These are phyloP conservation scores for Penicillium odoratum DNA, from an alignment of 495 filamentous ascomycete species.

Conservation along the genomic window DNA sequence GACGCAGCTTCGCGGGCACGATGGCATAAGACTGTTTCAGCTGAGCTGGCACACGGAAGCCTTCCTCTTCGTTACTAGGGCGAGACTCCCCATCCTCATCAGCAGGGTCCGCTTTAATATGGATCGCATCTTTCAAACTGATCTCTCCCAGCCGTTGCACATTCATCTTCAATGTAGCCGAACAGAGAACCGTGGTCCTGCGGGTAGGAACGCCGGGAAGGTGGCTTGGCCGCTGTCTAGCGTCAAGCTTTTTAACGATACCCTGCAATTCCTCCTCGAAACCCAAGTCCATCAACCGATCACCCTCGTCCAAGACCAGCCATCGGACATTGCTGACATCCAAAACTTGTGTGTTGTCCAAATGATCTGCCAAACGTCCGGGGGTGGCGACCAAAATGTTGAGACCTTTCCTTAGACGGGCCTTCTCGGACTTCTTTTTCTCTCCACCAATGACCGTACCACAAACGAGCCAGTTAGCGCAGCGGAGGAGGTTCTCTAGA, in stretches of 20 bases:
- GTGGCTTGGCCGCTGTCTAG: slow-evolving; percentile 42
- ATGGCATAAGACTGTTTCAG: slow-evolving; percentile 87
- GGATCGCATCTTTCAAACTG: slow-evolving; percentile 87
- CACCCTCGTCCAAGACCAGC: slow-evolving; percentile 93
- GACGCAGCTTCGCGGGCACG: slow-evolving; percentile 81
- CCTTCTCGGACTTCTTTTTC: slow-evolving; percentile 97
- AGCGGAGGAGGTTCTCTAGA: slow-evolving; percentile 76
- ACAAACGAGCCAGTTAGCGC: slow-evolving; percentile 84
- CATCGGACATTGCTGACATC: slow-evolving; percentile 88
- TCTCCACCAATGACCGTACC: slow-evolving; percentile 94
- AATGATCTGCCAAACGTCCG: slow-evolving; percentile 83
- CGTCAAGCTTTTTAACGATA: slow-evolving; percentile 74
- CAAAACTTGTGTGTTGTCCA: slow-evolving; percentile 86
- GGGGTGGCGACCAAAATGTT: slow-evolving; percentile 96
- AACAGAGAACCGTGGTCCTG: slow-evolving; percentile 88
- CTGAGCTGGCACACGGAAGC: slow-evolving; percentile 86
- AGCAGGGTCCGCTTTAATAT: slow-evolving; percentile 69
- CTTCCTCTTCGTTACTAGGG: slow-evolving; percentile 45
- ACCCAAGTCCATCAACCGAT: slow-evolving; percentile 94
- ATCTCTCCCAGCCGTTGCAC: slow-evolving; percentile 91
- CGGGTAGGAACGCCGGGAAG: slow-evolving; percentile 65
- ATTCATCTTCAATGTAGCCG: slow-evolving; percentile 95
- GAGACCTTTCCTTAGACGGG: slow-evolving; percentile 83
- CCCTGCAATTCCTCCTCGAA: slow-evolving; percentile 86
- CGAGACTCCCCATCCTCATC: slow-evolving; percentile 40